Conservation (phyloP, 331 rosid species). For the Rosa hybrid region DNA sequence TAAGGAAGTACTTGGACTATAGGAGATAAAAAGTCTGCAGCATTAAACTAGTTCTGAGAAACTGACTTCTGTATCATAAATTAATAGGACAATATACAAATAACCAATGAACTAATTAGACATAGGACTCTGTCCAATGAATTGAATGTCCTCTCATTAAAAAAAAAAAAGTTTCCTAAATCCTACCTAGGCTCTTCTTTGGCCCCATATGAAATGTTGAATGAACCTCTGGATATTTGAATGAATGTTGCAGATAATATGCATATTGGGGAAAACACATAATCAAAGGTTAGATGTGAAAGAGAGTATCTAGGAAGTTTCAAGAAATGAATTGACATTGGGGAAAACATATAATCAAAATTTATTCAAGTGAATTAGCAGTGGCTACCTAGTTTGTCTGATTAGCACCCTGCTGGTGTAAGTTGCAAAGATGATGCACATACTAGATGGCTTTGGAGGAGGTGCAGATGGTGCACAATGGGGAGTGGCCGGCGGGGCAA, state of each 20-base stretch:
- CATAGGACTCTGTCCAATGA: neutral
- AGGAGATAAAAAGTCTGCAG: neutral
- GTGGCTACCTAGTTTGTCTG: neutral
- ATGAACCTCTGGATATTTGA: neutral
- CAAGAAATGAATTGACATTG: neutral
- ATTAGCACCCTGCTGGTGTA: conserved; percentile 34
- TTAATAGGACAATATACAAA: neutral
- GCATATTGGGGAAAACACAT: conserved; percentile 13
- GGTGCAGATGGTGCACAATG: neutral
- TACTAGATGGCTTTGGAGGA: conserved; percentile 24
- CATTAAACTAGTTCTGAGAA: neutral
- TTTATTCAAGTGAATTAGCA: neutral
- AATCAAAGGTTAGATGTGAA: neutral
- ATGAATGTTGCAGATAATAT: conserved; percentile 28
- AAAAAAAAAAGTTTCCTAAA: neutral
- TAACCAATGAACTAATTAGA: neutral
- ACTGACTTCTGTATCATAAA: neutral
- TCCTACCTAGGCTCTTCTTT: neutral
- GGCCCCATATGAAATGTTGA: conserved; percentile 6
- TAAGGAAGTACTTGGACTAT: too few relatives aligned
- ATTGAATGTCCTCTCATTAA: neutral
- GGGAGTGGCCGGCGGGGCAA: neutral
- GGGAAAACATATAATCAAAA: neutral
- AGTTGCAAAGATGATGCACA: conserved; percentile 23
- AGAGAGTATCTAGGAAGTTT: neutral